These are phyloP conservation scores for Corniculantispora saksenae DNA, from an alignment of 2,329 filamentous ascomycete species.

Conservation along the genomic window DNA sequence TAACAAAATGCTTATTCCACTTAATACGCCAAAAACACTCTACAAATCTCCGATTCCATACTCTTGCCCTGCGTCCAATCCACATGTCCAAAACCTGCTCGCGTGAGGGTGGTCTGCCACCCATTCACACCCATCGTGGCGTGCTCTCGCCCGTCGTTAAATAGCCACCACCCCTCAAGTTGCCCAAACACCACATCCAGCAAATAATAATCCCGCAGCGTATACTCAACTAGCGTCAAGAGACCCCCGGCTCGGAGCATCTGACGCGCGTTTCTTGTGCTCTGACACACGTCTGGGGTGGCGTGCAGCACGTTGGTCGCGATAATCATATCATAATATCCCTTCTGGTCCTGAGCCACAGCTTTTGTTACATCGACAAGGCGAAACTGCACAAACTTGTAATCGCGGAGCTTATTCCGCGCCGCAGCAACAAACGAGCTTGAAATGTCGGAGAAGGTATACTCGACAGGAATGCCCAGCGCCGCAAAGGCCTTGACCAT, in stretches of 20 bases:
- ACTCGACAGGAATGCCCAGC: too few species aligned
- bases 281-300: not conserved
- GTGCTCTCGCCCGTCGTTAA: conserved; percentile 3
- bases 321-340: not conserved
- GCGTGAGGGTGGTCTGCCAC: not conserved
- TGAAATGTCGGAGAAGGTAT: not conserved
- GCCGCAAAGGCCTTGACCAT: too few species aligned
- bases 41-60: not conserved
- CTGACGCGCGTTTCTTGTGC: not conserved
- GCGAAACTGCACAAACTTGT: not conserved
- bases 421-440: not conserved
- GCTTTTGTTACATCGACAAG: not conserved
- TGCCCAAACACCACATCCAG: not conserved
- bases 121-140: not conserved
- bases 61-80: not conserved
- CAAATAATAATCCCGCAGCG: not conserved
- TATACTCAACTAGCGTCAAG: not conserved
- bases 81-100: not conserved
- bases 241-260: not conserved
- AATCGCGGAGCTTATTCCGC: not conserved
- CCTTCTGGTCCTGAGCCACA: not conserved
- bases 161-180: conserved; percentile 12
- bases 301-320: not conserved
- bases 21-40: too few species aligned
- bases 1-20: too few species aligned